Percentiles rank a stretch among this genome's conserved stretches.
These are phyloP conservation scores for Ilyonectria robusta DNA, from an alignment of 2,329 filamentous ascomycete species.

Conservation along the genomic window DNA sequence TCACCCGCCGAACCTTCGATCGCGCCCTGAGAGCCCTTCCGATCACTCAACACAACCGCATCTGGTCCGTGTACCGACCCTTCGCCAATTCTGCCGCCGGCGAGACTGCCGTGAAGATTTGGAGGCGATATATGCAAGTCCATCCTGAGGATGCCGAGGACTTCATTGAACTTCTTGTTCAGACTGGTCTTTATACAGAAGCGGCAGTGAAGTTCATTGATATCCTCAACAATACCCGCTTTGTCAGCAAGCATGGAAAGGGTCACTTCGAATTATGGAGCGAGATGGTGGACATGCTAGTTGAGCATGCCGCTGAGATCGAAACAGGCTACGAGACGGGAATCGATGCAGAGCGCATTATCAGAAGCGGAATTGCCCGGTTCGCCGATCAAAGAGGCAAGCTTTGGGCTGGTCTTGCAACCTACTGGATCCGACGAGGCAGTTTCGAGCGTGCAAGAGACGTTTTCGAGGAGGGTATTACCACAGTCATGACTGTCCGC, in stretches of 20 bases:
- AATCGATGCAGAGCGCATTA: conserved; percentile 92
- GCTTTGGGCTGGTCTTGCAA: conserved; percentile 93
- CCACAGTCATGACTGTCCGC: conserved; percentile 97
- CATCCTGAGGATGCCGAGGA: conserved; percentile 96
- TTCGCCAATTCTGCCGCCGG: conserved; percentile 94
- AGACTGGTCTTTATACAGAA: conserved; percentile 88
- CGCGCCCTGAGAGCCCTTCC: conserved; percentile 91
- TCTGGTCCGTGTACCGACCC: conserved; percentile 92
- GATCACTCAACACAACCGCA: conserved; percentile 93
- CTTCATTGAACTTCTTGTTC: conserved; percentile 89
- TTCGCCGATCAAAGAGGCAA: conserved; percentile 96
- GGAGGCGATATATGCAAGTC: conserved; percentile 96
- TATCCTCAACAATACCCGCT: conserved; percentile 90
- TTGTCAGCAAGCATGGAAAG: conserved; percentile 93
- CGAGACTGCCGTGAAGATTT: conserved; percentile 91
- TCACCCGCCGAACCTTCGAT: conserved; percentile 90
- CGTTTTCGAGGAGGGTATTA: conserved; percentile 95
- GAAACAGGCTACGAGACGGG: conserved; percentile 85
- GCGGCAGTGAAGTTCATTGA: conserved; percentile 93
- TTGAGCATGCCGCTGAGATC: conserved; percentile 89
- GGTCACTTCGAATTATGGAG: conserved; percentile 97
- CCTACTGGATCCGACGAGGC: conserved; percentile 95
- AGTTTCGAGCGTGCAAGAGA: conserved; percentile 95
- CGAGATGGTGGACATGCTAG: conserved; percentile 95
- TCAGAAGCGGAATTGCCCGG: conserved; percentile 89